Evolutionary conservation across 257 asterid species (phyloP).

Genomic region (Thymus mandschuricus): DNA sequence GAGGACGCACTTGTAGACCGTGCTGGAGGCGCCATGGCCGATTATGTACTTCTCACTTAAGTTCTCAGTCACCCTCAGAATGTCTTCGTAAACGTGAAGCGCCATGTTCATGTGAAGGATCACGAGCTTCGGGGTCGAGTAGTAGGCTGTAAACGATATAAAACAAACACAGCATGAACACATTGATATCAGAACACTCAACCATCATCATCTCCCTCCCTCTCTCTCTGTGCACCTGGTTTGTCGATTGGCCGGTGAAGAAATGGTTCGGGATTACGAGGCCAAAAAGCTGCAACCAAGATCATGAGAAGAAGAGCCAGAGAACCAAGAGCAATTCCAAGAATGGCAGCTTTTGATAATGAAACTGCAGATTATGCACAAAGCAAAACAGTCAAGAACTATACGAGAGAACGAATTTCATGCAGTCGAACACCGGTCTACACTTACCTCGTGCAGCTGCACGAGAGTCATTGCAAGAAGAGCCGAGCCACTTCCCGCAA

Average conservation of each 20-base stretch:
- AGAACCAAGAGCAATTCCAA: slow-evolving; percentile 83
- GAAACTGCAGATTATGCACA: slow-evolving; percentile 42
- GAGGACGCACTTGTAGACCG: slow-evolving; percentile 86
- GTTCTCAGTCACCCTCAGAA: slow-evolving; percentile 91
- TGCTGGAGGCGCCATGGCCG: slow-evolving; percentile 97
- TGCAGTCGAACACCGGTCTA: background rate
- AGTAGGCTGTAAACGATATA: slow-evolving; percentile 48
- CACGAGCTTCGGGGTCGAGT: slow-evolving; percentile 87
- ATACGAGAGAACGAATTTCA: background rate
- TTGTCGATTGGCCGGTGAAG: slow-evolving; percentile 65
- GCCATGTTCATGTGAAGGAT: slow-evolving; percentile 98
- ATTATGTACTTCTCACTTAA: slow-evolving; percentile 77
- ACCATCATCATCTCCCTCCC: background rate
- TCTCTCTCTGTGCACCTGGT: slow-evolving; percentile 56
- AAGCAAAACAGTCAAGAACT: background rate
- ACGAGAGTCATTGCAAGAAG: slow-evolving; percentile 59
- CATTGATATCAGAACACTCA: background rate
- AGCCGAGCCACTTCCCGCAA: slow-evolving; percentile 74
- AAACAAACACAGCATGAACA: background rate
- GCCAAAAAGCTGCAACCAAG: slow-evolving; percentile 70
- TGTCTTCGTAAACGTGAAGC: slow-evolving; percentile 88
- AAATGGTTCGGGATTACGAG: slow-evolving; percentile 51
- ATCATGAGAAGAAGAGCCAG: slow-evolving; percentile 77
- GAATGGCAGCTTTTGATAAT: slow-evolving; percentile 81
- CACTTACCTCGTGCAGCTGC: slow-evolving; percentile 59